Evolutionary conservation across 495 filamentous ascomycete genomes (phyloP).

Genomic region (Penicillium subrubescens): DNA sequence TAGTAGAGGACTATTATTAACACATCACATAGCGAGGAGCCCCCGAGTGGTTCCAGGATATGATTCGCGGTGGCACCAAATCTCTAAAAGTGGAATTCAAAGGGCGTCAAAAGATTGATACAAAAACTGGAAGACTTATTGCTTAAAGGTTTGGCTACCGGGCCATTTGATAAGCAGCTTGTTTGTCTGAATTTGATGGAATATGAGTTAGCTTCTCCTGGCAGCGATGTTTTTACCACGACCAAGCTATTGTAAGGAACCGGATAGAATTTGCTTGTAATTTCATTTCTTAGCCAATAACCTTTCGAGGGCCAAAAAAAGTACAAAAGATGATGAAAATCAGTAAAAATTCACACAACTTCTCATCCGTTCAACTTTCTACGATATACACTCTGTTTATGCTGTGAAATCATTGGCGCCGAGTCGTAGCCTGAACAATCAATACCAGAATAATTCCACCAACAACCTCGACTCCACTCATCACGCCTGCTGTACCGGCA

Average conservation of each 20-base stretch:
- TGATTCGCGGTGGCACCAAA: slow-evolving; percentile 18
- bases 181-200: no score
- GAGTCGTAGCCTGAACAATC: background rate
- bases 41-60: slow-evolving; percentile 22
- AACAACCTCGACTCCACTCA: slow-evolving; percentile 25
- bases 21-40: slow-evolving; percentile 18
- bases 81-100: slow-evolving; percentile 30
- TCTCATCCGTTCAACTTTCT: background rate
- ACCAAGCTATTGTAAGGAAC: no score
- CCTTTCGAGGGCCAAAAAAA: no score
- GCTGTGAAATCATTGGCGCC: background rate
- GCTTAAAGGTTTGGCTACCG: background rate
- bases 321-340: no score
- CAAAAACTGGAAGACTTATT: slow-evolving; percentile 21
- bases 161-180: no score
- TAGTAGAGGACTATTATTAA: slow-evolving; percentile 4
- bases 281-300: background rate
- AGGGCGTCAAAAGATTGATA: slow-evolving; percentile 25
- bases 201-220: no score
- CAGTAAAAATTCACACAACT: no score
- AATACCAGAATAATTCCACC: background rate
- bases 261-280: background rate
- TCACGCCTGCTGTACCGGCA: slow-evolving; percentile 25
- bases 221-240: no score
- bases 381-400: no score